Evolutionary conservation across 306 rosid genomes (phyloP).

Genomic region (Acacia acuminata): DNA sequence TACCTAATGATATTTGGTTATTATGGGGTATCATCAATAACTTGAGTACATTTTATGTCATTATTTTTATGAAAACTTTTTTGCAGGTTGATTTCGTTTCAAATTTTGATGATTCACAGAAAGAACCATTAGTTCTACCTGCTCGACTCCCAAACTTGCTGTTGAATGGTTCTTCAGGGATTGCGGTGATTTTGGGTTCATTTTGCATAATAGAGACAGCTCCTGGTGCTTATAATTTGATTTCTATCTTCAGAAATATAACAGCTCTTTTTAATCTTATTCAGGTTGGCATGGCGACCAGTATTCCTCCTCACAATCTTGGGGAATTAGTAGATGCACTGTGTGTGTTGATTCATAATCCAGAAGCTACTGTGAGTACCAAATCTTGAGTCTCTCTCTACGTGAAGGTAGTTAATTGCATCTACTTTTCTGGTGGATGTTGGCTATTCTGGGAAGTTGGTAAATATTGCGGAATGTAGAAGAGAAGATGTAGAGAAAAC

Average conservation of each 20-base stretch:
- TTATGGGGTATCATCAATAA: conserved; percentile 14
- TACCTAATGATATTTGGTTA: conserved; percentile 27
- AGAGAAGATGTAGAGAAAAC: no score
- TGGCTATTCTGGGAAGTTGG: background rate
- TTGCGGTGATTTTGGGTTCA: conserved; percentile 68
- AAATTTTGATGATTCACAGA: conserved; percentile 94
- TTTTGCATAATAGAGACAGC: conserved; percentile 22
- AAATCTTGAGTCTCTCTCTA: conserved; percentile 12
- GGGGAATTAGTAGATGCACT: conserved; percentile 94
- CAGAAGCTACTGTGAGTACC: conserved; percentile 88
- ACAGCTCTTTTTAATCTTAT: conserved; percentile 22
- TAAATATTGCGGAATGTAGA: no score
- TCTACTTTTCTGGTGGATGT: background rate
- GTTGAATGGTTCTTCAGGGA: conserved; percentile 97
- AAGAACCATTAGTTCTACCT: conserved; percentile 89
- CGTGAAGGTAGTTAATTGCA: background rate
- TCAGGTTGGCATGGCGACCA: conserved; percentile 99
- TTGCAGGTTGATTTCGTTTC: conserved; percentile 90
- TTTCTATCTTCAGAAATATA: conserved; percentile 27
- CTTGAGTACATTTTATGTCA: conserved; percentile 19
- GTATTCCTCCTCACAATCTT: conserved; percentile 97
- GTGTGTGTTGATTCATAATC: conserved; percentile 82
- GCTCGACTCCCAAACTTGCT: conserved; percentile 91
- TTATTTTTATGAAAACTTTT: background rate
- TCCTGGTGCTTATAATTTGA: conserved; percentile 22